phyloP scores from a whole-genome alignment of 1,284 basidiomycete genomes.

The Puccinia triticina region DNA sequence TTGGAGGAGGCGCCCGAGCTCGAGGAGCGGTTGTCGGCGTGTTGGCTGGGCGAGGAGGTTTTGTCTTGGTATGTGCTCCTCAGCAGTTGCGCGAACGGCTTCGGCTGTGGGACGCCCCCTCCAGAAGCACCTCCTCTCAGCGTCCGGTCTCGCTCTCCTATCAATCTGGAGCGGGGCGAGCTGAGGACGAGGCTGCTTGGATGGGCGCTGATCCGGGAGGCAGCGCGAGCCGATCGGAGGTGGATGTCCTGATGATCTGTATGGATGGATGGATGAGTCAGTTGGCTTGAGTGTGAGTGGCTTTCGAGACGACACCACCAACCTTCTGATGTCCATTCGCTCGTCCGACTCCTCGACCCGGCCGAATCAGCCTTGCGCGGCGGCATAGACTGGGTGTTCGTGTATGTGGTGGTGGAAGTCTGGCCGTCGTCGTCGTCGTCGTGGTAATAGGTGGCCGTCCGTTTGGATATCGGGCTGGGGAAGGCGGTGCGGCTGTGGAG shows the following conservation, averaged over 20 bases:
- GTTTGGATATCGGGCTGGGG: conserved; percentile 7
- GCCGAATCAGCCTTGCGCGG: conserved; percentile 28
- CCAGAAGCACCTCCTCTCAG: conserved; percentile 37
- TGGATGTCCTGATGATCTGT: conserved; percentile 1
- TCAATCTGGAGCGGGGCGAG: conserved; percentile 1
- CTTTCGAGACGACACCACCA: background rate
- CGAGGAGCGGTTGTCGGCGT: conserved; percentile 33
- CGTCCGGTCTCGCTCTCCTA: conserved; percentile 38
- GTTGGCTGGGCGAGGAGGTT: background rate
- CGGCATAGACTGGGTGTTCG: conserved; percentile 22
- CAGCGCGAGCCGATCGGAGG: background rate
- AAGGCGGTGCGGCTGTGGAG: background rate
- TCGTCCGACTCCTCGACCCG: conserved; percentile 33
- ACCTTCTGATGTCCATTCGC: conserved; percentile 34
- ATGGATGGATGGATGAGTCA: background rate
- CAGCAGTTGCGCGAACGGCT: conserved; percentile 21
- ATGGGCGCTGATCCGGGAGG: background rate
- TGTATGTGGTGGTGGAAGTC: conserved; percentile 41
- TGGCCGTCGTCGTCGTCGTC: conserved; percentile 48
- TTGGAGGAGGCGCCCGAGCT: conserved; percentile 42
- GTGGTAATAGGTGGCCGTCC: background rate
- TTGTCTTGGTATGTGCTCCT: conserved; percentile 27
- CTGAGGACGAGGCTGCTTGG: conserved; percentile 11
- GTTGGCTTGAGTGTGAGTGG: background rate
- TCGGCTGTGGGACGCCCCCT: background rate